Evolutionary conservation across 148 eudicot species (phyloP).

Genomic region (Rhododendron molle): DNA sequence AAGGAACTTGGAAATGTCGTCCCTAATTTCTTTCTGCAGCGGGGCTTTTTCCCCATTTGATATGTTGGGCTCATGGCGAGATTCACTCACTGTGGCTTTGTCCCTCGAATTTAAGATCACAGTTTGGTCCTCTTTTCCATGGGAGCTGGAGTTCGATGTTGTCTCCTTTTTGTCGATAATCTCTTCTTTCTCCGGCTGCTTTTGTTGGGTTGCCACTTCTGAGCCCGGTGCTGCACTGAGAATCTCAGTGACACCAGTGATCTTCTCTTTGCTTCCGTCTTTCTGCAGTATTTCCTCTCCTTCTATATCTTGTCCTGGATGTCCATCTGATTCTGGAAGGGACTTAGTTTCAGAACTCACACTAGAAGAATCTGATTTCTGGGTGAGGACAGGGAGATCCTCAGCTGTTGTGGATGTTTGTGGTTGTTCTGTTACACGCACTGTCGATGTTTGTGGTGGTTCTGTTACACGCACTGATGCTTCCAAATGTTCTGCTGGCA

Average conservation of each 20-base stretch:
- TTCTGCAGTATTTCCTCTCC: constrained; percentile 7
- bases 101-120: neutral
- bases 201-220: constrained; percentile 2
- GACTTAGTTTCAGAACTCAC: neutral
- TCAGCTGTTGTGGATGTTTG: neutral
- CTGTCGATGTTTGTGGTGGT: neutral
- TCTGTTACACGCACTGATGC: neutral
- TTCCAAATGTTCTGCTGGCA: constrained; percentile 8
- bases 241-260: constrained; percentile 1
- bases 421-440: neutral
- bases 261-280: neutral
- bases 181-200: constrained; percentile 10
- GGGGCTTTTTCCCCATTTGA: neutral
- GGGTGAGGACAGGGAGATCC: neutral
- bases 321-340: neutral
- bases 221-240: neutral
- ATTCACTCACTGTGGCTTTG: constrained; percentile 10
- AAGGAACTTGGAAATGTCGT: constrained; percentile 37
- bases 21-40: constrained; percentile 40
- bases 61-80: constrained; percentile 2
- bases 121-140: neutral
- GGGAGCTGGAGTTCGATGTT: neutral
- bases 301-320: neutral
- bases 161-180: neutral
- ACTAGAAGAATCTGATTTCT: constrained; percentile 10